phyloP scores from a whole-genome alignment of 2,329 filamentous ascomycete species.

The Penicillium aurantiogriseum region DNA sequence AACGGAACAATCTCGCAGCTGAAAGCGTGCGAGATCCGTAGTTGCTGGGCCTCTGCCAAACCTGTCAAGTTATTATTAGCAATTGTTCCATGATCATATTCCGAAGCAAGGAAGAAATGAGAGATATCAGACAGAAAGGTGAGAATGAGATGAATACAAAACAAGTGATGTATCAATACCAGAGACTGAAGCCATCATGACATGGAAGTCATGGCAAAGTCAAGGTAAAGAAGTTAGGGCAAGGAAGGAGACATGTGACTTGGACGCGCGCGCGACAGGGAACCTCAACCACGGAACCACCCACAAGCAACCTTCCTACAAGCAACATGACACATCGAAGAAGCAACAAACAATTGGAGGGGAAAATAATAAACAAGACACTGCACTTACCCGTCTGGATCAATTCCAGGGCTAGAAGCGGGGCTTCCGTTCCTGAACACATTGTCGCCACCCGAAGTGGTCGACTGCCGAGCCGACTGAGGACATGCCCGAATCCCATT shows the following conservation, averaged over 20 bases:
- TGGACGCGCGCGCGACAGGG: no score
- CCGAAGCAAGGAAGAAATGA: conserved; percentile 11
- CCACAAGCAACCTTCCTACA: neutral
- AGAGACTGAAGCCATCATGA: neutral
- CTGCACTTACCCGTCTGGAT: conserved; percentile 48
- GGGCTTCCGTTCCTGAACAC: conserved; percentile 76
- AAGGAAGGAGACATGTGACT: neutral
- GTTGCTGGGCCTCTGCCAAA: conserved; percentile 22
- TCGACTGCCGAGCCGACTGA: conserved; percentile 32
- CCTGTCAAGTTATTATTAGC: conserved; percentile 1
- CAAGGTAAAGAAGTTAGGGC: neutral
- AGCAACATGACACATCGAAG: neutral
- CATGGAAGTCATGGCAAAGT: neutral
- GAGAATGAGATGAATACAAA: neutral
- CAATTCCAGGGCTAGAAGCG: conserved; percentile 63
- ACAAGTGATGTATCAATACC: neutral
- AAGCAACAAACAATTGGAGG: neutral
- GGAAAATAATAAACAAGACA: neutral
- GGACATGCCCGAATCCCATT: conserved; percentile 47
- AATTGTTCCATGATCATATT: conserved; percentile 24
- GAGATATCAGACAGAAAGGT: neutral
- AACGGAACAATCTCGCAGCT: conserved; percentile 63
- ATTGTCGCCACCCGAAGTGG: conserved; percentile 64
- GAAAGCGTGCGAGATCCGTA: conserved; percentile 57
- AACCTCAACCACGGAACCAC: neutral